Conservation (phyloP, 768 basidiomycete genomes). For the Lentinula sp. region DNA sequence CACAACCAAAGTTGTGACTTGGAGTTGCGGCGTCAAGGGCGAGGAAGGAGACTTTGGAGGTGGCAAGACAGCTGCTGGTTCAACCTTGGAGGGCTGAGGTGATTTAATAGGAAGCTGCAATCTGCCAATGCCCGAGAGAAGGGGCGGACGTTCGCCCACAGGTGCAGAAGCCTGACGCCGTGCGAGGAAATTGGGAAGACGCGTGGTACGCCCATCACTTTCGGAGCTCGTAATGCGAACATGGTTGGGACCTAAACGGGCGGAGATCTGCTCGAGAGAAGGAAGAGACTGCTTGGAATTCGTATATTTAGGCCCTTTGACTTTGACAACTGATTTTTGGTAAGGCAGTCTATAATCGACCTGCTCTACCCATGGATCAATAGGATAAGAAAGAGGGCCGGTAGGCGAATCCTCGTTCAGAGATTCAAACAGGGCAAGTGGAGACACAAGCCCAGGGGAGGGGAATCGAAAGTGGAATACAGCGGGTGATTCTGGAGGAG, state of each 20-base stretch:
- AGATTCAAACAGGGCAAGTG: constrained; percentile 52
- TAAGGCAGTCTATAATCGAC: constrained; percentile 50
- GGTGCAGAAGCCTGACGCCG: constrained; percentile 8
- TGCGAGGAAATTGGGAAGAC: constrained; percentile 28
- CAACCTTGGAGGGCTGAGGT: constrained; percentile 19
- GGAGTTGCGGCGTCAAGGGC: constrained; percentile 34
- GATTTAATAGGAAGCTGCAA: constrained; percentile 34
- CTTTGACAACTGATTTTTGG: constrained; percentile 12
- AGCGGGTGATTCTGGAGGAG: constrained; percentile 64
- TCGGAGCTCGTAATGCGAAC: constrained; percentile 18
- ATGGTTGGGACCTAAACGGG: constrained; percentile 43
- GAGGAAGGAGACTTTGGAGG: constrained; percentile 28
- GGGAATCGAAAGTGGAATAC: constrained; percentile 66
- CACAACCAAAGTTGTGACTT: constrained; percentile 42
- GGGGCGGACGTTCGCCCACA: constrained; percentile 14
- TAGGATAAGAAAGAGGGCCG: constrained; percentile 15
- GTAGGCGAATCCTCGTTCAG: constrained; percentile 28
- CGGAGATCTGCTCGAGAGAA: constrained; percentile 73
- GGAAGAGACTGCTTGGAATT: constrained; percentile 34
- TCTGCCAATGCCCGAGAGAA: constrained; percentile 33
- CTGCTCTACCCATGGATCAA: constrained; percentile 58
- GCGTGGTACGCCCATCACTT: constrained; percentile 16
- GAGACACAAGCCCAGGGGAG: constrained; percentile 61
- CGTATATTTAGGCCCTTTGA: constrained; percentile 3
- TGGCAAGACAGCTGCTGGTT: constrained; percentile 19